Evolutionary conservation across 148 eudicot genomes (phyloP).

Genomic region (Rhododendron ferrugineum): DNA sequence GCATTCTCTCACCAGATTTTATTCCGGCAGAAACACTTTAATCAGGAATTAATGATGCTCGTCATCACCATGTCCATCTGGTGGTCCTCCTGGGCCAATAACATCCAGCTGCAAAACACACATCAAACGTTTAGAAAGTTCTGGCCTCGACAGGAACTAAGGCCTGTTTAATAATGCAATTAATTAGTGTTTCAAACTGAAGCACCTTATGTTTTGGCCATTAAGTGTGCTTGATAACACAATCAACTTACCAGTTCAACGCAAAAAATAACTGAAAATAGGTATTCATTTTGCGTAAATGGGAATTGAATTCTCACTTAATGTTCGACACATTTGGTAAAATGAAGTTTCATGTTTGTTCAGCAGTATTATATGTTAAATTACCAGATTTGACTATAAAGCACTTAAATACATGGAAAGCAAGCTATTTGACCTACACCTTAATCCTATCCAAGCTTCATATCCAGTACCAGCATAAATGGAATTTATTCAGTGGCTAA

Average conservation of each 20-base stretch:
- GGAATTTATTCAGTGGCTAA: not conserved
- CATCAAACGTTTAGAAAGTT: not conserved
- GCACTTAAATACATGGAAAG: not conserved
- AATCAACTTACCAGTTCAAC: not conserved
- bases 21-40: slow-evolving; percentile 35
- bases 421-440: not conserved
- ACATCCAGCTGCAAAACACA: slow-evolving; percentile 61
- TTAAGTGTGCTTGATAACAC: not conserved
- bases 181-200: not conserved
- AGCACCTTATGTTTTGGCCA: not conserved
- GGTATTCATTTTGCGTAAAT: not conserved
- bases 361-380: not conserved
- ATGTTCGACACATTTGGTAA: not conserved
- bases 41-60: slow-evolving; percentile 49
- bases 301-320: not conserved
- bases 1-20: slow-evolving; percentile 47
- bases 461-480: not conserved
- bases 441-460: not conserved
- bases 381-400: not conserved
- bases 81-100: slow-evolving; percentile 84
- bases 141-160: not conserved
- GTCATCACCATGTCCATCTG: slow-evolving; percentile 61
- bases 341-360: not conserved
- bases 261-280: not conserved
- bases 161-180: not conserved